Evolutionary conservation across 2,329 filamentous ascomycete species (phyloP).

Genomic region (Exophiala aquamarina): DNA sequence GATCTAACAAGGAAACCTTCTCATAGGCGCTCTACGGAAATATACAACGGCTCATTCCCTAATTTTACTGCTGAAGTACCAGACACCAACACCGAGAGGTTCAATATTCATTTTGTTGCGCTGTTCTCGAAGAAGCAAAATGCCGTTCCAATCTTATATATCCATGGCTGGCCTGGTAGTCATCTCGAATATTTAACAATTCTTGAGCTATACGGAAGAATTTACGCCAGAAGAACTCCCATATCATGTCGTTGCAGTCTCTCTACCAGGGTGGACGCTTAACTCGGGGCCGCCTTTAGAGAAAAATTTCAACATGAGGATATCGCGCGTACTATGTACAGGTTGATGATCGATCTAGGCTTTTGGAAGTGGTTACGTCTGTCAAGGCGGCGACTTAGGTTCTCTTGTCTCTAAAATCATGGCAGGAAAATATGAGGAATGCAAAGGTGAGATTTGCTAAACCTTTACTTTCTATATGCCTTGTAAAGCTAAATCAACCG

Average conservation of each 20-base stretch:
- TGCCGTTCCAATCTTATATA: slow-evolving; percentile 51
- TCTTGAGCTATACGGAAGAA: slow-evolving; percentile 46
- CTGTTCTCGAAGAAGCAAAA: slow-evolving; percentile 54
- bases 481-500: too few species aligned
- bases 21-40: slow-evolving; percentile 27
- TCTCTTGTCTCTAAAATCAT: slow-evolving; percentile 45
- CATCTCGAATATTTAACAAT: slow-evolving; percentile 52
- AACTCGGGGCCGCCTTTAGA: slow-evolving; percentile 50
- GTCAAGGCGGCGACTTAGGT: slow-evolving; percentile 60
- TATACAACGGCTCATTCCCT: slow-evolving; percentile 51
- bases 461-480: too few species aligned
- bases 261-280: slow-evolving; percentile 55
- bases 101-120: slow-evolving; percentile 54
- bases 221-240: slow-evolving; percentile 54
- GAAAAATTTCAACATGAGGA: too few species aligned
- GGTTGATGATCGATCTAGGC: slow-evolving; percentile 54
- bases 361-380: slow-evolving; percentile 53
- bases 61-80: slow-evolving; percentile 49
- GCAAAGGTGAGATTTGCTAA: too few species aligned
- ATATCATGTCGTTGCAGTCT: slow-evolving; percentile 58
- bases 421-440: slow-evolving; percentile 43
- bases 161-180: slow-evolving; percentile 45
- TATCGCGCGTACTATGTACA: slow-evolving; percentile 48
- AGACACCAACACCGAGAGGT: slow-evolving; percentile 34
- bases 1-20: too few species aligned